phyloP scores from a whole-genome alignment of 768 basidiomycete species.

The Phanerodontia chrysosporium region DNA sequence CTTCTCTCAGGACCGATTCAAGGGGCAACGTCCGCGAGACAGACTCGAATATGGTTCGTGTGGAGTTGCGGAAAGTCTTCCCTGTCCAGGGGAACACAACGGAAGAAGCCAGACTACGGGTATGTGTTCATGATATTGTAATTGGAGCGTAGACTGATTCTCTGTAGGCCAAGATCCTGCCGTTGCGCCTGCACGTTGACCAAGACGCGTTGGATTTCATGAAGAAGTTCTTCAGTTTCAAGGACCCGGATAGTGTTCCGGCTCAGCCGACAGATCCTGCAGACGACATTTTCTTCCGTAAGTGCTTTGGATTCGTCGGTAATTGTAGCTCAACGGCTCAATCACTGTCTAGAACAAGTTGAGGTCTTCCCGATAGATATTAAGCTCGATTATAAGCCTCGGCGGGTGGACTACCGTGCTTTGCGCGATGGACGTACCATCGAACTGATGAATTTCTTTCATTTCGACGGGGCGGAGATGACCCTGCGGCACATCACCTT shows the following conservation, averaged over 20 bases:
- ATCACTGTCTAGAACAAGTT: slow-evolving; percentile 63
- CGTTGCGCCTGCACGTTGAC: slow-evolving; percentile 90
- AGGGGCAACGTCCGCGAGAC: slow-evolving; percentile 88
- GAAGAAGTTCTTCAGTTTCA: slow-evolving; percentile 93
- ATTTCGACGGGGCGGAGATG: slow-evolving; percentile 99
- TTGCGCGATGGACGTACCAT: slow-evolving; percentile 88
- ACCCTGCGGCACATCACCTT: slow-evolving; percentile 90
- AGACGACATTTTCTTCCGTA: slow-evolving; percentile 72
- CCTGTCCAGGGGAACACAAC: slow-evolving; percentile 64
- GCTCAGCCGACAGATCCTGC: slow-evolving; percentile 30
- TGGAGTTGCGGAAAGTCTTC: slow-evolving; percentile 72
- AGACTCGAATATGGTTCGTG: slow-evolving; percentile 88
- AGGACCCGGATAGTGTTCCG: slow-evolving; percentile 48
- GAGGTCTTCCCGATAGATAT: slow-evolving; percentile 94
- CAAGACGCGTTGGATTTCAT: slow-evolving; percentile 98
- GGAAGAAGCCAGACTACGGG: slow-evolving; percentile 77
- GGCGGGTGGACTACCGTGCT: slow-evolving; percentile 91
- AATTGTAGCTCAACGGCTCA: background rate
- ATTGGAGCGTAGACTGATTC: background rate
- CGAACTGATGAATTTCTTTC: slow-evolving; percentile 99
- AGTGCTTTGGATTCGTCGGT: slow-evolving; percentile 23
- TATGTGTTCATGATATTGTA: slow-evolving; percentile 32
- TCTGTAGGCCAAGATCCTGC: slow-evolving; percentile 79
- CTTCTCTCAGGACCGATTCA: slow-evolving; percentile 77
- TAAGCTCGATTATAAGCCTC: slow-evolving; percentile 97